Conservation (phyloP, 345 rosid genomes). For the Syzygium oleosum region DNA sequence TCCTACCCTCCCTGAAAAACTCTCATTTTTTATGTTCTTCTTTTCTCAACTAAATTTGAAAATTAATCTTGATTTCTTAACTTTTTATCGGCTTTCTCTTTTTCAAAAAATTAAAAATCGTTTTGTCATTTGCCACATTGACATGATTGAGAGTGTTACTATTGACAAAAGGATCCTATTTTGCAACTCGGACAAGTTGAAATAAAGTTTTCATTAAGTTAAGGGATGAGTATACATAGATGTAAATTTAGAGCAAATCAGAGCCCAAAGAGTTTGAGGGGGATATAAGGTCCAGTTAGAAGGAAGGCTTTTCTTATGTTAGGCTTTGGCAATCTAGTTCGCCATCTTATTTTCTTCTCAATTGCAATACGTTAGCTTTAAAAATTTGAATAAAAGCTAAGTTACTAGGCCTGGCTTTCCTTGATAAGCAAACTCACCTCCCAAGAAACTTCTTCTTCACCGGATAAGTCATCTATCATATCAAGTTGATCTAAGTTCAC, state of each 20-base stretch:
- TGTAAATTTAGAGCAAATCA: background rate
- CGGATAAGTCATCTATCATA: background rate
- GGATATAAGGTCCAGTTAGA: background rate
- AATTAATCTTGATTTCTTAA: background rate
- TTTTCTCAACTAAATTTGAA: background rate
- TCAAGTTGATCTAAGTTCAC: background rate
- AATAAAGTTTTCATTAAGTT: background rate
- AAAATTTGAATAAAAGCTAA: no score
- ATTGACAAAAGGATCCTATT: background rate
- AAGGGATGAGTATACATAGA: background rate
- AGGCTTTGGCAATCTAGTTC: background rate
- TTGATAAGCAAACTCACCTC: background rate
- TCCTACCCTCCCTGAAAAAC: no score
- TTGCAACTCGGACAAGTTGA: background rate
- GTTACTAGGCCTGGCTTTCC: background rate
- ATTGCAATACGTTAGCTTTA: background rate
- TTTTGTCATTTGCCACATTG: background rate
- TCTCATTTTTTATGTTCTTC: no score
- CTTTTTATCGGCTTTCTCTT: background rate
- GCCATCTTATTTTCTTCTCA: fast-evolving
- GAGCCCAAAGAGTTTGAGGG: background rate
- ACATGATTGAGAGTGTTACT: background rate
- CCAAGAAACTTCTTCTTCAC: background rate
- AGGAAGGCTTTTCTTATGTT: background rate
- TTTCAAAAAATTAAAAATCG: background rate